These are phyloP conservation scores for Holtermannia corniformis DNA, from an alignment of 768 basidiomycete genomes.

Conservation along the genomic window DNA sequence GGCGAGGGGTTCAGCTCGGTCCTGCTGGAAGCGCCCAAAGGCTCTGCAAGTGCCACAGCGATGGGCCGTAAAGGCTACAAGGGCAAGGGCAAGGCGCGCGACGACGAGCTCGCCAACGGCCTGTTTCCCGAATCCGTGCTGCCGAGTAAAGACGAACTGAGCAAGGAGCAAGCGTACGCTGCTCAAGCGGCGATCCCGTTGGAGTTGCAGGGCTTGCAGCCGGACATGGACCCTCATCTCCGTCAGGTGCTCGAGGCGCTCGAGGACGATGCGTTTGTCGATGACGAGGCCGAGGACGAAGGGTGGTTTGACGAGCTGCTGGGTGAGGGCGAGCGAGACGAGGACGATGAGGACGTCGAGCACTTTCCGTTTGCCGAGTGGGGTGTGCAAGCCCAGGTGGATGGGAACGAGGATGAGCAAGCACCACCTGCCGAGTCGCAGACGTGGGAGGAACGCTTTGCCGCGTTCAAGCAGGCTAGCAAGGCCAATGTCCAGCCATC, in stretches of 20 bases:
- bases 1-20: slow-evolving; percentile 55
- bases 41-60: slow-evolving; percentile 24
- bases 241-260: slow-evolving; percentile 86
- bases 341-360: slow-evolving; percentile 21
- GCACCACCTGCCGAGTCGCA: slow-evolving; percentile 41
- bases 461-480: slow-evolving; percentile 55
- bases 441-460: slow-evolving; percentile 71
- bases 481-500: slow-evolving; percentile 38
- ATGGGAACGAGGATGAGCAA: slow-evolving; percentile 7
- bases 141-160: slow-evolving; percentile 60
- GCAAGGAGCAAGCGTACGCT: slow-evolving; percentile 42
- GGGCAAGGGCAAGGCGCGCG: slow-evolving; percentile 41
- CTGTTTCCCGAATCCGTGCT: slow-evolving; percentile 21
- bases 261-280: slow-evolving; percentile 88
- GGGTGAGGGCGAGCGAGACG: slow-evolving; percentile 29
- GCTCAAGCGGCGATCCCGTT: slow-evolving; percentile 67
- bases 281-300: slow-evolving; percentile 40
- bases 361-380: slow-evolving; percentile 35
- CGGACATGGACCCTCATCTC: slow-evolving; percentile 92
- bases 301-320: slow-evolving; percentile 31
- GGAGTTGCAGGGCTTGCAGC: slow-evolving; percentile 79
- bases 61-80: slow-evolving; percentile 40
- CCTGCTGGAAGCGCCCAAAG: slow-evolving; percentile 26
- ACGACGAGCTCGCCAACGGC: slow-evolving; percentile 42
- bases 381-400: slow-evolving; percentile 23